Evolutionary conservation across 192 early-diverging fungal genomes (phyloP).

Genomic region (Backusella australiensis): DNA sequence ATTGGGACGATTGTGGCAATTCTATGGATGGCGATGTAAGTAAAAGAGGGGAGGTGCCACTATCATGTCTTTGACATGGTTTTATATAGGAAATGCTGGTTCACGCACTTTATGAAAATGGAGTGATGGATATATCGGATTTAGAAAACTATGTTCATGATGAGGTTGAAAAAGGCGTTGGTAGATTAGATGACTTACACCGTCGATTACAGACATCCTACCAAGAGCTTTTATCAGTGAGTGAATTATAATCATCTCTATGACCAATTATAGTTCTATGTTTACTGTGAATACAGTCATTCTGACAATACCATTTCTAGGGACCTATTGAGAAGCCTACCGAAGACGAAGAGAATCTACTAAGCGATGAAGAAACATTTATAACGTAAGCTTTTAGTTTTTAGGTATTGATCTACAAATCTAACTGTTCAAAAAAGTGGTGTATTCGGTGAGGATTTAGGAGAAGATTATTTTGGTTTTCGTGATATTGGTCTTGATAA

Average conservation of each 20-base stretch:
- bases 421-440: slow-evolving; percentile 38
- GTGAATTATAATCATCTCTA: neutral
- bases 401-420: neutral
- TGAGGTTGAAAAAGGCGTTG: slow-evolving; percentile 71
- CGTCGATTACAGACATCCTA: slow-evolving; percentile 71
- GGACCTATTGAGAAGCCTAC: neutral
- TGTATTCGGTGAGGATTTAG: slow-evolving; percentile 49
- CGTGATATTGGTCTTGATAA: slow-evolving; percentile 84
- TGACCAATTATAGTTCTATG: neutral
- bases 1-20: slow-evolving; percentile 70
- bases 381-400: slow-evolving; percentile 8
- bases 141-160: slow-evolving; percentile 79
- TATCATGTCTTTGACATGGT: neutral
- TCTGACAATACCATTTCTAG: neutral
- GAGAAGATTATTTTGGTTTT: slow-evolving; percentile 90
- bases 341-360: neutral
- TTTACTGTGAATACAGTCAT: neutral
- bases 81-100: slow-evolving; percentile 68
- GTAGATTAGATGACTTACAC: slow-evolving; percentile 71
- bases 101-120: slow-evolving; percentile 79
- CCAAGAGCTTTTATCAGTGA: slow-evolving; percentile 52
- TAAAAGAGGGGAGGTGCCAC: neutral
- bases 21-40: slow-evolving; percentile 72
- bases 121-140: slow-evolving; percentile 60
- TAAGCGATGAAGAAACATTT: slow-evolving; percentile 23